phyloP scores from a whole-genome alignment of 345 rosid species.

The Citrus maxima region DNA sequence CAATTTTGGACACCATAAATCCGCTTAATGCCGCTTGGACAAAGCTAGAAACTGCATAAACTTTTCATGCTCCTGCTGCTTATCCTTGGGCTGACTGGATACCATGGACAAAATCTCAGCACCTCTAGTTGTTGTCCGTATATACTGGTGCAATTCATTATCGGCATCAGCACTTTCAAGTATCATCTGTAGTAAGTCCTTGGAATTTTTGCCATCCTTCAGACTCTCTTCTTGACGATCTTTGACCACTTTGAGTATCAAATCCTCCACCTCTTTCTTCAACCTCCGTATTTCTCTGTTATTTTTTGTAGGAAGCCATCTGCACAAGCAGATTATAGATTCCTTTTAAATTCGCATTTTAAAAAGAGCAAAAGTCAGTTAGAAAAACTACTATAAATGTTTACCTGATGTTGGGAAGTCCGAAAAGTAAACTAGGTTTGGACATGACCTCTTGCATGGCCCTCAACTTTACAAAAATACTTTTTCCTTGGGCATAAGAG shows the following conservation, averaged over 20 bases:
- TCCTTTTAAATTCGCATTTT: neutral
- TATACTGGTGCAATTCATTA: neutral
- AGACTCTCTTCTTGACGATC: constrained; percentile 15
- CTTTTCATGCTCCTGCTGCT: no score
- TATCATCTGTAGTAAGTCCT: constrained; percentile 23
- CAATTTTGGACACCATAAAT: no score
- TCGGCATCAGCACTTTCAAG: constrained; percentile 16
- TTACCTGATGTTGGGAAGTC: constrained; percentile 2
- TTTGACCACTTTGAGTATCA: constrained; percentile 23
- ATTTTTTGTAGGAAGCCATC: constrained; percentile 18
- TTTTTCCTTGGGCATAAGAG: constrained; percentile 19
- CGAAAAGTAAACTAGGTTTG: constrained; percentile 15
- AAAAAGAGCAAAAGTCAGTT: neutral
- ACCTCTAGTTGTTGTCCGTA: neutral
- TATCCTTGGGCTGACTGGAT: no score
- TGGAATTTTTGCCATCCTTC: neutral
- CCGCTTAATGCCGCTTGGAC: no score
- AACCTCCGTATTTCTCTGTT: constrained; percentile 22
- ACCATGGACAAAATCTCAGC: no score
- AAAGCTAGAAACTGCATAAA: no score
- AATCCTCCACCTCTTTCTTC: constrained; percentile 13
- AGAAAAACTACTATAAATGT: neutral
- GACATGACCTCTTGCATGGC: constrained; percentile 24
- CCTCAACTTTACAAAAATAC: constrained; percentile 20
- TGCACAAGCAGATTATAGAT: neutral